These are phyloP conservation scores for Dactylonectria estremocensis DNA, from an alignment of 2,329 filamentous ascomycete genomes.

Conservation along the genomic window DNA sequence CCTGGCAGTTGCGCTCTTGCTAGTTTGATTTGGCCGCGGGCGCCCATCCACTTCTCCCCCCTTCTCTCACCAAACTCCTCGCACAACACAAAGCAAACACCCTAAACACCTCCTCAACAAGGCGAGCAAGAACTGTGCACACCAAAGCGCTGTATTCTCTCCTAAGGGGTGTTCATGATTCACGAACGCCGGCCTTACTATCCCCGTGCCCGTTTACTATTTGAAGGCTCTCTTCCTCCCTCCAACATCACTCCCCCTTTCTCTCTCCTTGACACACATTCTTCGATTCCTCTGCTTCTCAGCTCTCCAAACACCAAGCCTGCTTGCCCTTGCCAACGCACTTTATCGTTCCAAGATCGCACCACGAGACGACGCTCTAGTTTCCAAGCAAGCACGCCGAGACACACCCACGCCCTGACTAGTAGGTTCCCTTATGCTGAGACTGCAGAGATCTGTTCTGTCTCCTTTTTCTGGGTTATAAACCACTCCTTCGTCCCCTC, in stretches of 20 bases:
- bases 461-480: conserved; percentile 11
- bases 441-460: neutral
- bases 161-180: conserved; percentile 35
- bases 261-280: conserved; percentile 28
- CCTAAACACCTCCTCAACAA: neutral
- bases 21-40: neutral
- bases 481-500: conserved; percentile 2
- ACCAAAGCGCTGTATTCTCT: neutral
- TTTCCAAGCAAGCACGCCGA: neutral
- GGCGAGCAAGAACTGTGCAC: neutral
- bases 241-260: conserved; percentile 8
- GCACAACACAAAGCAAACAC: neutral
- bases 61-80: neutral
- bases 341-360: conserved; percentile 13
- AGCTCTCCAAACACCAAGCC: conserved; percentile 13
- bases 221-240: conserved; percentile 17
- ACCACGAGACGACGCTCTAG: conserved; percentile 3
- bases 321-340: conserved; percentile 6
- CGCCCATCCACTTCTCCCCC: neutral
- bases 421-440: conserved; percentile 28
- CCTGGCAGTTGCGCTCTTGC: neutral
- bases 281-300: conserved; percentile 12
- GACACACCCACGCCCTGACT: conserved; percentile 15
- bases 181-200: conserved; percentile 10
- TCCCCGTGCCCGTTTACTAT: conserved; percentile 10